phyloP scores from a whole-genome alignment of 1,139 yeast species.

The Nakaseomyces uthaithaninus region DNA sequence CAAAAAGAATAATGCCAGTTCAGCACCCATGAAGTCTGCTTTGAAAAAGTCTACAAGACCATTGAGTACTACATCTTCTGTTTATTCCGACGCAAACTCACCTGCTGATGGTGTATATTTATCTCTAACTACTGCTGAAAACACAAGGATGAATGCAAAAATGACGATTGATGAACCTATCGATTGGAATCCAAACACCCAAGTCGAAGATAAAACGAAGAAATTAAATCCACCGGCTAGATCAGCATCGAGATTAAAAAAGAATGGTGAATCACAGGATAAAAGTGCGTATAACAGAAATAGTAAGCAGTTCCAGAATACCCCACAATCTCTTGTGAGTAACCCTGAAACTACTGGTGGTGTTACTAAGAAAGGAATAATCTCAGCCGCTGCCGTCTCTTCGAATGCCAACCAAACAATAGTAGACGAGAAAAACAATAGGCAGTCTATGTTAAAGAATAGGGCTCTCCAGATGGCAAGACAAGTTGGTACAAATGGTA shows the following conservation, averaged over 20 bases:
- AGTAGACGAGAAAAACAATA: neutral
- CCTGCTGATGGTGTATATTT: conserved; percentile 58
- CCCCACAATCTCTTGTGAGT: neutral
- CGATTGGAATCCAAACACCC: conserved; percentile 6
- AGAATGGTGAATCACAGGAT: neutral
- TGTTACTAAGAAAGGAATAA: conserved; percentile 2
- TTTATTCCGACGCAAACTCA: conserved; percentile 14
- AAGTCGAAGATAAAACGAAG: conserved; percentile 6
- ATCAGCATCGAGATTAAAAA: conserved; percentile 1
- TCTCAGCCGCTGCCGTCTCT: conserved; percentile 6
- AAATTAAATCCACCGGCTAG: conserved; percentile 5
- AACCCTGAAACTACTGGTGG: conserved; percentile 4
- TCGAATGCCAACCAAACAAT: neutral
- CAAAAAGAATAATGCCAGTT: conserved; percentile 1
- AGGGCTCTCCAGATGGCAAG: conserved; percentile 3
- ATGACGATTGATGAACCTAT: conserved; percentile 33
- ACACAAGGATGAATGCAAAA: conserved; percentile 63
- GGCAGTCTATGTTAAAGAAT: conserved; percentile 5
- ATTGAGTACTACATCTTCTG: conserved; percentile 12
- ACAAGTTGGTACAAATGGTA: conserved; percentile 1
- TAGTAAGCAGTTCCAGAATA: conserved; percentile 1
- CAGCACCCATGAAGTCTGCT: conserved; percentile 54
- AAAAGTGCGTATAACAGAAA: neutral
- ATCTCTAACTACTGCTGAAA: conserved; percentile 67
- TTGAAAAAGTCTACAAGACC: conserved; percentile 40